Evolutionary conservation across 78 protist species (phyloP).

Genomic region (Blattamonas nauphoetae): DNA sequence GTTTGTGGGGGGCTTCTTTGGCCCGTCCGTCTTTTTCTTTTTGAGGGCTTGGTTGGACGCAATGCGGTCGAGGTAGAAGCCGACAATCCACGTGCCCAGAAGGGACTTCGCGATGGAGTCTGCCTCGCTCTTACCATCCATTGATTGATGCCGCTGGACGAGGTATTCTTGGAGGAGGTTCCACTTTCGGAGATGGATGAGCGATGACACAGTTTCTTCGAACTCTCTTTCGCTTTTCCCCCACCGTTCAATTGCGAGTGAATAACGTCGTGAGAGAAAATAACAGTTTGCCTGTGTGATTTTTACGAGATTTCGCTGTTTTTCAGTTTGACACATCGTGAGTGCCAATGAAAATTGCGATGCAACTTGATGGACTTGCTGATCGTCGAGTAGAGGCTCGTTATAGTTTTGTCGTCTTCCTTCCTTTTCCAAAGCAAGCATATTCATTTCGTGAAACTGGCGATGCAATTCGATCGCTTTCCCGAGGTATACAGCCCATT

Average conservation of each 20-base stretch:
- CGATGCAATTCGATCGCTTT: neutral
- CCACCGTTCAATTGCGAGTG: neutral
- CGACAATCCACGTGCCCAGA: neutral
- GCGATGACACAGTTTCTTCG: neutral
- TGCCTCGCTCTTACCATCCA: neutral
- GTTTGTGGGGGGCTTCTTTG: too few relatives aligned
- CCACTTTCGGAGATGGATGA: neutral
- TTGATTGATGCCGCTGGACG: neutral
- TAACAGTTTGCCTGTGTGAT: neutral
- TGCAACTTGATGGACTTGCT: neutral
- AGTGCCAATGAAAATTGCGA: neutral
- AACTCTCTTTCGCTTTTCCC: neutral
- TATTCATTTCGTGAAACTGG: too few relatives aligned
- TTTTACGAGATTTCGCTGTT: neutral
- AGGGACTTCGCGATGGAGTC: neutral
- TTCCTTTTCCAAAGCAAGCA: too few relatives aligned
- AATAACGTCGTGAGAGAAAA: neutral
- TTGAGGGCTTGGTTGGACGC: neutral
- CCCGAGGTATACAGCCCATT: neutral
- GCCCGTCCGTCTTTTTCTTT: too few relatives aligned
- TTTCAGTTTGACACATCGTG: neutral
- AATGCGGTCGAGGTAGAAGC: neutral
- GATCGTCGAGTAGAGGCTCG: too few relatives aligned
- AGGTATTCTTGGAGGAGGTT: neutral
- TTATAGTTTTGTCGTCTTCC: too few relatives aligned